Conservation (phyloP, 768 basidiomycete species). For the Cystobasidium ongulense region DNA sequence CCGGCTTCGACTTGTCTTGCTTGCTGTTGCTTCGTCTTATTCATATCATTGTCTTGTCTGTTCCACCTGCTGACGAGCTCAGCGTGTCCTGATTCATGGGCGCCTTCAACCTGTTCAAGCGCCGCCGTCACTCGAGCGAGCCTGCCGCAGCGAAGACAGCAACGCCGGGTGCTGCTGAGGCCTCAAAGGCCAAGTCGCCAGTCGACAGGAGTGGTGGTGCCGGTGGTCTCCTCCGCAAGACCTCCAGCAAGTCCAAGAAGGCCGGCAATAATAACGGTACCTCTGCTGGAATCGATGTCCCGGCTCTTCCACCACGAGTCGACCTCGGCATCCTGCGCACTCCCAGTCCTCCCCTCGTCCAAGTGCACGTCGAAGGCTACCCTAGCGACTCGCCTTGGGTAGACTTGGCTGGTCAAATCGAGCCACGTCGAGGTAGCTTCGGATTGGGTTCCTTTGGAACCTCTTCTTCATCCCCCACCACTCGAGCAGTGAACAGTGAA, state of each 20-base stretch:
- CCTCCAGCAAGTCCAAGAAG: not conserved
- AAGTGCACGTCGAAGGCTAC: not conserved
- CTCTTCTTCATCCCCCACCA: not conserved
- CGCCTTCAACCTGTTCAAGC: not conserved
- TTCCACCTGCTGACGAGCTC: not conserved
- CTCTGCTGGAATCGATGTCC: not conserved
- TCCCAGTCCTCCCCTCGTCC: not conserved
- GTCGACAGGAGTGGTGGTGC: not conserved
- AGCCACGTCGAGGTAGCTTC: not conserved
- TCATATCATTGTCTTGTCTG: not conserved
- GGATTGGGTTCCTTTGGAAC: not conserved
- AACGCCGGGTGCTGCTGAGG: not conserved
- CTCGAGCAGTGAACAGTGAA: not conserved
- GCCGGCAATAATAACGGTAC: not conserved
- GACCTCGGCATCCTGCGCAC: not conserved
- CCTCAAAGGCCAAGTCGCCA: not conserved
- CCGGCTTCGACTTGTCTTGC: too few species aligned
- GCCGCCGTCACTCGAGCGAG: not conserved
- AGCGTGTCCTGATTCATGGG: not conserved
- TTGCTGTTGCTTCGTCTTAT: not conserved
- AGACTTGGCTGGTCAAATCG: not conserved
- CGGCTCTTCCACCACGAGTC: not conserved
- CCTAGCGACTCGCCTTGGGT: not conserved
- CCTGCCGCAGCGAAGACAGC: too few species aligned
- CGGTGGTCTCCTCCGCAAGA: not conserved